Conservation (phyloP, 441 rosid species). For the Bocquillonia castaneifolia region DNA sequence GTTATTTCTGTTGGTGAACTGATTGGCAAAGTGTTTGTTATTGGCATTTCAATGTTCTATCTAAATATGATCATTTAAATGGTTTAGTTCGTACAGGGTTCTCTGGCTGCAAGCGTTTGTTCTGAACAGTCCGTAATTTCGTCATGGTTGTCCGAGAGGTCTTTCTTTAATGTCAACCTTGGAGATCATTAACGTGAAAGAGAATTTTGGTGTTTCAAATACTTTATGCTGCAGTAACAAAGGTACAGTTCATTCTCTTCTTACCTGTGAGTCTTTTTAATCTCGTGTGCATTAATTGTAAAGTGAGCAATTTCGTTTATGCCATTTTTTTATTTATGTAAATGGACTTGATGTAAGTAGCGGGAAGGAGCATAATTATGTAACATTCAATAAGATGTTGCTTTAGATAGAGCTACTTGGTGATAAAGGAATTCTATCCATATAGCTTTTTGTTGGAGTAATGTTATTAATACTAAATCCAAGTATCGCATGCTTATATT, state of each 20-base stretch:
- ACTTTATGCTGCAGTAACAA: slow-evolving; percentile 17
- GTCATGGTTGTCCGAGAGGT: slow-evolving; percentile 11
- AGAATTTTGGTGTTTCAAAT: slow-evolving; percentile 19
- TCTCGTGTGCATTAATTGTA: not conserved
- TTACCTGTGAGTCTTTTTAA: not conserved
- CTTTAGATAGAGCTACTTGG: not conserved
- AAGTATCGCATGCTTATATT: not conserved
- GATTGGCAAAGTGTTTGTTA: not conserved
- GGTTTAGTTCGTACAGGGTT: slow-evolving; percentile 14
- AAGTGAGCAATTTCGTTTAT: not conserved
- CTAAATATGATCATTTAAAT: slow-evolving; percentile 12
- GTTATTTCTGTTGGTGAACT: not conserved
- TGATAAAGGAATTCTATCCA: not conserved
- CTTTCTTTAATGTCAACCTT: slow-evolving; percentile 16
- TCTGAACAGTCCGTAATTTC: slow-evolving; percentile 13
- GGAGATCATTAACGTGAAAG: slow-evolving; percentile 22
- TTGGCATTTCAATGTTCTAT: slow-evolving; percentile 1
- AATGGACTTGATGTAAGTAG: not conserved
- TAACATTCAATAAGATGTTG: not conserved
- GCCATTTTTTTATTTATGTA: not conserved
- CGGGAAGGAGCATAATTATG: not conserved
- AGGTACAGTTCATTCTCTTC: slow-evolving; percentile 25
- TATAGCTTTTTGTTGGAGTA: not conserved
- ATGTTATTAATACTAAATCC: not conserved
- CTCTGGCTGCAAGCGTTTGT: slow-evolving; percentile 15